These are phyloP conservation scores for Alternaria angustiovoidea DNA, from an alignment of 2,329 filamentous ascomycete species.

Conservation along the genomic window DNA sequence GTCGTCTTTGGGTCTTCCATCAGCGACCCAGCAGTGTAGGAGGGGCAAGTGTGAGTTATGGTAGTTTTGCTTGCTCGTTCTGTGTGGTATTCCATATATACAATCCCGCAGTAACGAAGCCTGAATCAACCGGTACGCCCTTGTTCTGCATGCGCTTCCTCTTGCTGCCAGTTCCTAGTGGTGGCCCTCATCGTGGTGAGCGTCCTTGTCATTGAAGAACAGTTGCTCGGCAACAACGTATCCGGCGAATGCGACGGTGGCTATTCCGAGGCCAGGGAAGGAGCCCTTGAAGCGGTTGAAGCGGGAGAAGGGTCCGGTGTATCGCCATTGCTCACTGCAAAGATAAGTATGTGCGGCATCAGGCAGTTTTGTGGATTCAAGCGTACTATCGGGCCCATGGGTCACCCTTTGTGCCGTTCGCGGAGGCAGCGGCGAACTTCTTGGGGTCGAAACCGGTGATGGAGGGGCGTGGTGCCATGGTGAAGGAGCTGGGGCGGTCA, in stretches of 20 bases:
- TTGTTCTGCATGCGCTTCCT: constrained; percentile 14
- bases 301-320: constrained; percentile 85
- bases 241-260: constrained; percentile 85
- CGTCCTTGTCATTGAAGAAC: constrained; percentile 73
- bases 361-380: neutral
- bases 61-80: constrained; percentile 16
- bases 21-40: neutral
- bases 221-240: constrained; percentile 92
- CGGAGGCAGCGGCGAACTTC: constrained; percentile 77
- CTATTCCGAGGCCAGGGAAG: constrained; percentile 92
- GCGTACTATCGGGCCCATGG: constrained; percentile 70
- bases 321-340: constrained; percentile 90
- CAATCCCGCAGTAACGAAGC: constrained; percentile 37
- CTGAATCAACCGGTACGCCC: constrained; percentile 45
- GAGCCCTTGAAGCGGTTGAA: constrained; percentile 86
- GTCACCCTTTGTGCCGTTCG: constrained; percentile 64
- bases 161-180: neutral
- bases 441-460: constrained; percentile 92
- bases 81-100: constrained; percentile 48
- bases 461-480: constrained; percentile 69
- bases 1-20: neutral
- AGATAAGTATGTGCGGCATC: constrained; percentile 25
- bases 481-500: constrained; percentile 35
- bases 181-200: constrained; percentile 31
- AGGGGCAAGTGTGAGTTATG: neutral